Evolutionary conservation across 2,329 filamentous ascomycete genomes (phyloP).

Genomic region (Cercospora zeina): DNA sequence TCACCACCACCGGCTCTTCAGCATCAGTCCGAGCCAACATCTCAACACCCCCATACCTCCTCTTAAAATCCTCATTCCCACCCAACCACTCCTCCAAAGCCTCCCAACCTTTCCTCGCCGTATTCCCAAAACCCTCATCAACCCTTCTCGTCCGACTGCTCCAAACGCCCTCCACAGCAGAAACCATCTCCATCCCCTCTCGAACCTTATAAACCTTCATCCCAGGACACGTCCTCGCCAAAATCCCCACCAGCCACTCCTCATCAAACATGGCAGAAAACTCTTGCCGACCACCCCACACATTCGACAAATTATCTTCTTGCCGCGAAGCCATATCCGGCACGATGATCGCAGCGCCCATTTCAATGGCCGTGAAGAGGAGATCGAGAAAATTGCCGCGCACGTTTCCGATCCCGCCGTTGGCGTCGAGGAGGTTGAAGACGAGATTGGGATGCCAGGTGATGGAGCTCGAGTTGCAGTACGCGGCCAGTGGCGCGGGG

Average conservation of each 20-base stretch:
- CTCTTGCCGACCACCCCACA: constrained; percentile 29
- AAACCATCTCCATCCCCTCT: constrained; percentile 20
- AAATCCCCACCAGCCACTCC: constrained; percentile 31
- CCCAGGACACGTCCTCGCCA: constrained; percentile 33
- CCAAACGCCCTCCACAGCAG: constrained; percentile 31
- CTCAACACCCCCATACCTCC: constrained; percentile 4
- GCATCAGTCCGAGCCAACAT: constrained; percentile 12
- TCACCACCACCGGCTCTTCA: constrained; percentile 29
- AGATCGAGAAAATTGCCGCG: constrained; percentile 24
- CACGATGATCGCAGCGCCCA: constrained; percentile 45
- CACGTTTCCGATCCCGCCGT: constrained; percentile 46
- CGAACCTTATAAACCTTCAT: constrained; percentile 33
- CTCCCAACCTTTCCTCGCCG: constrained; percentile 20
- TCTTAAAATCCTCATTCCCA: constrained; percentile 13
- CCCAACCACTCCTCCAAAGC: constrained; percentile 33
- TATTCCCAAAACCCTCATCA: constrained; percentile 29
- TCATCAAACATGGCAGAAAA: constrained; percentile 38
- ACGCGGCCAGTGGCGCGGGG: constrained; percentile 28
- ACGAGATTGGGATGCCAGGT: constrained; percentile 47
- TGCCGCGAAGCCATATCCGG: constrained; percentile 27
- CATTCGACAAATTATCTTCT: constrained; percentile 25
- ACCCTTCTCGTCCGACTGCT: constrained; percentile 30
- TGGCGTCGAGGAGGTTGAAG: constrained; percentile 48
- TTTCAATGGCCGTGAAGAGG: constrained; percentile 28
- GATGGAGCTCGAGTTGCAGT: constrained; percentile 41